Evolutionary conservation across 306 rosid species (phyloP).

Genomic region (Vigna nakashimae): DNA sequence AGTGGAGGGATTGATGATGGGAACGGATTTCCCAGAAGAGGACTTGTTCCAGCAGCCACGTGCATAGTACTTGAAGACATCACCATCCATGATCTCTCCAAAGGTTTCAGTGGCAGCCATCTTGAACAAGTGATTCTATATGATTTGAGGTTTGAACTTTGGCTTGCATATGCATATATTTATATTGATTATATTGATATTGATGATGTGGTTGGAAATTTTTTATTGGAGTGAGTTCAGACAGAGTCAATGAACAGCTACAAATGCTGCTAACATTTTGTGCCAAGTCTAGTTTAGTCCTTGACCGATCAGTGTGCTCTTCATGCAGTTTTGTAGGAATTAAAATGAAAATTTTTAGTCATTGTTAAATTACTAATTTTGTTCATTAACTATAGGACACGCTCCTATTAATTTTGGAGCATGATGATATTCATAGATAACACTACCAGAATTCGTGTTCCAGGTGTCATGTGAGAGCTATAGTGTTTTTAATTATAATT

Average conservation of each 20-base stretch:
- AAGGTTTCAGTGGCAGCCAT: slow-evolving; percentile 73
- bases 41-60: slow-evolving; percentile 81
- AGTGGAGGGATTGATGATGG: slow-evolving; percentile 86
- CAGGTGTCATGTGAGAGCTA: no score
- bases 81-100: slow-evolving; percentile 77
- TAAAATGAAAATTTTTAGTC: neutral
- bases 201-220: neutral
- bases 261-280: slow-evolving; percentile 20
- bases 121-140: neutral
- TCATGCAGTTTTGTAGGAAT: neutral
- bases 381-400: neutral
- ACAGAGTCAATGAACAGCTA: slow-evolving; percentile 15
- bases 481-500: no score
- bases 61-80: slow-evolving; percentile 71
- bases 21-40: slow-evolving; percentile 72
- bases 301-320: slow-evolving; percentile 25
- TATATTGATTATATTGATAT: neutral
- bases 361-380: neutral
- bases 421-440: neutral
- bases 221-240: neutral
- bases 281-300: neutral
- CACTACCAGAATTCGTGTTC: no score
- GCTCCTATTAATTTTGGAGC: neutral
- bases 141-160: slow-evolving; percentile 13
- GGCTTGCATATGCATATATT: neutral